These are phyloP conservation scores for Trichoderma atroviride DNA, from an alignment of 2,329 filamentous ascomycete species.

Conservation along the genomic window DNA sequence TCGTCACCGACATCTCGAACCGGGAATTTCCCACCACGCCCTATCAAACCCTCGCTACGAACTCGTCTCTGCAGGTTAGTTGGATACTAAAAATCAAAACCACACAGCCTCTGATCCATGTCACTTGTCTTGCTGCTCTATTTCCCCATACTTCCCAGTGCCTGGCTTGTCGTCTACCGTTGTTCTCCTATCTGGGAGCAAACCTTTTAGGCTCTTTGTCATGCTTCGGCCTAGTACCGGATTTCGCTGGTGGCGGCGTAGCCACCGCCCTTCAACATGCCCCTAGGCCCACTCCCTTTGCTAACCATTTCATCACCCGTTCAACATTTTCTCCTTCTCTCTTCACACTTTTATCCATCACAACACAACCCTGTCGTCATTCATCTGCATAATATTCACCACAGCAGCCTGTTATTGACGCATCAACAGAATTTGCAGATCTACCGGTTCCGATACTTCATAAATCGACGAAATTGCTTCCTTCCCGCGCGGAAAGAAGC, in stretches of 20 bases:
- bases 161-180: not conserved
- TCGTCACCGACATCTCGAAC: slow-evolving; percentile 28
- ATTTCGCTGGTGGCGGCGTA: slow-evolving; percentile 25
- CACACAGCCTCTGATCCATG: not conserved
- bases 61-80: slow-evolving; percentile 21
- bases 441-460: not conserved
- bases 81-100: not conserved
- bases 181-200: slow-evolving; percentile 10
- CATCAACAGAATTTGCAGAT: slow-evolving; percentile 1
- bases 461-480: slow-evolving; percentile 27
- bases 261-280: slow-evolving; percentile 23
- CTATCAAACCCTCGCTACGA: not conserved
- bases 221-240: slow-evolving; percentile 24
- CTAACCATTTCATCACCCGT: slow-evolving; percentile 25
- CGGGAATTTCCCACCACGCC: not conserved
- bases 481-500: slow-evolving; percentile 33
- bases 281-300: slow-evolving; percentile 24
- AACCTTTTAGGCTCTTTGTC: slow-evolving; percentile 22
- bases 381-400: not conserved
- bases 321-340: slow-evolving; percentile 12
- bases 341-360: not conserved
- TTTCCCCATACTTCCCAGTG: not conserved
- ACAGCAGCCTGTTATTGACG: not conserved
- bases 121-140: not conserved
- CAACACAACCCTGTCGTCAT: not conserved